Conservation (phyloP, 2,329 filamentous ascomycete genomes). For the Chaetomiaceae sp. region DNA sequence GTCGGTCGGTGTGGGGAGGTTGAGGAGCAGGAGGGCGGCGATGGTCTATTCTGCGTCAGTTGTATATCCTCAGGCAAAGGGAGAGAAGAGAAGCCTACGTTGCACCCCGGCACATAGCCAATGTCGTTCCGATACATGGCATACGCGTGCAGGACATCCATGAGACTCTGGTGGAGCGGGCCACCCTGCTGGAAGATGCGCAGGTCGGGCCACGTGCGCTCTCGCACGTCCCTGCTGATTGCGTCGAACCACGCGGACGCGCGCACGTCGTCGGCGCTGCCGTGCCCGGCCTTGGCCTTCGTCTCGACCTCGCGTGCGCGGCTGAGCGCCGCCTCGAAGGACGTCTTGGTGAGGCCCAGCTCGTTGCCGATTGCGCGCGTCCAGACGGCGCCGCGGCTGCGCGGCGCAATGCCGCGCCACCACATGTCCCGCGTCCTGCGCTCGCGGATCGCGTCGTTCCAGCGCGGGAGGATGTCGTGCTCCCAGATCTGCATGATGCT, state of each 20-base stretch:
- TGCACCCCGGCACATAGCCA: conserved; percentile 68
- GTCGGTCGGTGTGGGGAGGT: conserved; percentile 56
- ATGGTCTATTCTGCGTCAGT: conserved; percentile 48
- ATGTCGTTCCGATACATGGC: conserved; percentile 77
- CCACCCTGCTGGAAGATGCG: conserved; percentile 63
- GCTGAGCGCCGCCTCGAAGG: conserved; percentile 63
- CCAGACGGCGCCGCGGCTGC: conserved; percentile 65
- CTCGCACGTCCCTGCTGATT: conserved; percentile 58
- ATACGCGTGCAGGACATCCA: conserved; percentile 72
- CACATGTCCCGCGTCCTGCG: conserved; percentile 68
- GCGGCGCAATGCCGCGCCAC: conserved; percentile 73
- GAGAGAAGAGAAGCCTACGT: conserved; percentile 52
- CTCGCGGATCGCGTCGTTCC: conserved; percentile 63
- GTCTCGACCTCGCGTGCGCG: conserved; percentile 59
- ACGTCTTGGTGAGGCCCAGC: conserved; percentile 58
- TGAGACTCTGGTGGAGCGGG: conserved; percentile 60
- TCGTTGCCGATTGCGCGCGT: conserved; percentile 66
- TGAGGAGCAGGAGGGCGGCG: conserved; percentile 66
- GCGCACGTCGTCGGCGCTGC: conserved; percentile 46
- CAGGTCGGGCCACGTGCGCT: conserved; percentile 63
- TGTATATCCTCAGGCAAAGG: too few relatives aligned
- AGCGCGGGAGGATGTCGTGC: conserved; percentile 67
- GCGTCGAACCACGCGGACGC: conserved; percentile 56
- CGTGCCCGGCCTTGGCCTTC: conserved; percentile 46
- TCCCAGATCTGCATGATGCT: conserved; percentile 64